Conservation (phyloP, 495 filamentous ascomycete genomes). For the Recurvomyces mirabilis region DNA sequence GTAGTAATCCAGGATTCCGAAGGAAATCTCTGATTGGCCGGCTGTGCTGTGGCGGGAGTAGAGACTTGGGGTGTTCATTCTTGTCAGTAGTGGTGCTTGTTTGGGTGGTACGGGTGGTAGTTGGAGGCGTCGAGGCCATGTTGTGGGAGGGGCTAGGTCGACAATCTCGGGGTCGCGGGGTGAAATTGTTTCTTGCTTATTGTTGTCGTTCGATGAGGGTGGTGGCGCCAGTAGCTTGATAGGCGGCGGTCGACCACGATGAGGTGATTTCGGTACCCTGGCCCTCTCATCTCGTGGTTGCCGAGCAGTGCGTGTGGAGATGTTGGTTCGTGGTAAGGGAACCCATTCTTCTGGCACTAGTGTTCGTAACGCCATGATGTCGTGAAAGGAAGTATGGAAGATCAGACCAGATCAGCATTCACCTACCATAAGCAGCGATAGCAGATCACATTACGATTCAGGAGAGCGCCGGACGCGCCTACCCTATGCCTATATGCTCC, state of each 20-base stretch:
- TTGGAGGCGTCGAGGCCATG: constrained; percentile 12
- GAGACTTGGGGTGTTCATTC: background rate
- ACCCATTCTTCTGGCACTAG: constrained; percentile 2
- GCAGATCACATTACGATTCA: too few species aligned
- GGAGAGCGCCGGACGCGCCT: too few species aligned
- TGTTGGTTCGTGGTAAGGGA: background rate
- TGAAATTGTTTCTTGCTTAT: too few species aligned
- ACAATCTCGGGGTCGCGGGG: constrained; percentile 8
- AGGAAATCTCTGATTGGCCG: constrained; percentile 12
- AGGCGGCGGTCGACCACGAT: background rate
- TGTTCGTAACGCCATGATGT: constrained; percentile 2
- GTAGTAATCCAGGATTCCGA: constrained; percentile 18
- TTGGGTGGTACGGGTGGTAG: background rate
- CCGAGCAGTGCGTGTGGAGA: background rate
- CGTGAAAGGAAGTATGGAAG: background rate
- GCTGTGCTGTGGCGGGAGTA: constrained; percentile 2
- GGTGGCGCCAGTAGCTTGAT: constrained; percentile 2
- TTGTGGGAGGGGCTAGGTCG: constrained; percentile 8
- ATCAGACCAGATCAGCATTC: too few species aligned
- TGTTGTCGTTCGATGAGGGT: too few species aligned
- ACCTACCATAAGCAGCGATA: too few species aligned
- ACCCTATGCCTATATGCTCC: too few species aligned
- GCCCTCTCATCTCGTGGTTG: constrained; percentile 3
- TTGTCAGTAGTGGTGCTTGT: background rate
- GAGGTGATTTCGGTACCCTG: background rate